Conservation (phyloP, 2,329 filamentous ascomycete genomes). For the Cladosporium halotolerans region DNA sequence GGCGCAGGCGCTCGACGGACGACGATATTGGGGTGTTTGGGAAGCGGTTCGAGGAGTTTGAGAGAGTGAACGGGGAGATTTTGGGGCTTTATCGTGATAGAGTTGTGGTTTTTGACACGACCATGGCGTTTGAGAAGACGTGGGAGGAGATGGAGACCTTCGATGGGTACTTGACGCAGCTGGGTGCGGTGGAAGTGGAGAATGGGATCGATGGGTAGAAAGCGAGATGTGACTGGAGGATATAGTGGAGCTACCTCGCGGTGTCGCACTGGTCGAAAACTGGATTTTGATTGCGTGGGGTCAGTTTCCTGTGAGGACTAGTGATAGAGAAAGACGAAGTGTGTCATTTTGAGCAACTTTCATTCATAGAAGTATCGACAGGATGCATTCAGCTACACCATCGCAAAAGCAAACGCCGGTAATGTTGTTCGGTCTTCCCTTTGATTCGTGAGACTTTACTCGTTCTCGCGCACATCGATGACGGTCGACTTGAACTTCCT, state of each 20-base stretch:
- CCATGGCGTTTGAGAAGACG: background rate
- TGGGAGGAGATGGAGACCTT: background rate
- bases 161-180: background rate
- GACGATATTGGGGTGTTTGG: background rate
- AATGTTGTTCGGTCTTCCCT: too few relatives aligned
- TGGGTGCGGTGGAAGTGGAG: background rate
- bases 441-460: constrained; percentile 14
- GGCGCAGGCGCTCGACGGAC: background rate
- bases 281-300: too few relatives aligned
- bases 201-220: background rate
- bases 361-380: too few relatives aligned
- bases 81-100: background rate
- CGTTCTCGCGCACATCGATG: constrained; percentile 33
- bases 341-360: too few relatives aligned
- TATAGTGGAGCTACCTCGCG: too few relatives aligned
- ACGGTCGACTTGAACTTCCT: constrained; percentile 58
- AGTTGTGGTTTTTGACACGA: background rate
- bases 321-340: too few relatives aligned
- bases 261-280: too few relatives aligned
- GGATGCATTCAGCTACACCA: too few relatives aligned
- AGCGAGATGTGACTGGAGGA: too few relatives aligned
- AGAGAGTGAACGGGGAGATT: background rate
- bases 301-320: too few relatives aligned
- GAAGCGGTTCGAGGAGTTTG: background rate
- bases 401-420: too few relatives aligned